These are phyloP conservation scores for Quercus ilex DNA, from an alignment of 306 rosid genomes.

Conservation along the genomic window DNA sequence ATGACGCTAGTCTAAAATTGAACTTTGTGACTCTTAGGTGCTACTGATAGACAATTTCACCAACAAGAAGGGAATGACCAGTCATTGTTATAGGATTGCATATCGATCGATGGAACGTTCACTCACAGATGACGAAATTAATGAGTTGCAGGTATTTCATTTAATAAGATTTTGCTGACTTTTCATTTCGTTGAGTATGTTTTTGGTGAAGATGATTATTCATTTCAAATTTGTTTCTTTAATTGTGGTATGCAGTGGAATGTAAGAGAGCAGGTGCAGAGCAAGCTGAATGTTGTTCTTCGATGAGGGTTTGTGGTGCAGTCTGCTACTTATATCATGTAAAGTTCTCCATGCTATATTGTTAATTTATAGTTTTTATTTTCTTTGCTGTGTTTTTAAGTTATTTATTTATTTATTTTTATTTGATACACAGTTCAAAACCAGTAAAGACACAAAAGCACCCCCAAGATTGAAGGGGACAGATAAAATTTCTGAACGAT, in stretches of 20 bases:
- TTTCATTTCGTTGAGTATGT: constrained; percentile 4
- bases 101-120: constrained; percentile 62
- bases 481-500: neutral
- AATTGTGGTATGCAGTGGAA: constrained; percentile 42
- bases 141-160: constrained; percentile 50
- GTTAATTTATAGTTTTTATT: neutral
- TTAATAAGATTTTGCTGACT: neutral
- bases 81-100: constrained; percentile 94
- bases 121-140: constrained; percentile 92
- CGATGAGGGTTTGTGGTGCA: constrained; percentile 25
- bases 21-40: constrained; percentile 45
- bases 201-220: neutral
- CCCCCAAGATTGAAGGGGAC: neutral
- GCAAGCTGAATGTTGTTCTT: constrained; percentile 42
- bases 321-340: neutral
- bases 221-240: neutral
- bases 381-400: neutral
- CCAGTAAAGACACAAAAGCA: neutral
- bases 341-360: neutral
- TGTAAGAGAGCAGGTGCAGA: constrained; percentile 52
- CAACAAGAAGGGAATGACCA: constrained; percentile 94
- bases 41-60: constrained; percentile 91
- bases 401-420: neutral
- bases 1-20: neutral
- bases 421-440: constrained; percentile 7